Evolutionary conservation across 1,284 basidiomycete species (phyloP).

Genomic region (Malassezia restricta): DNA sequence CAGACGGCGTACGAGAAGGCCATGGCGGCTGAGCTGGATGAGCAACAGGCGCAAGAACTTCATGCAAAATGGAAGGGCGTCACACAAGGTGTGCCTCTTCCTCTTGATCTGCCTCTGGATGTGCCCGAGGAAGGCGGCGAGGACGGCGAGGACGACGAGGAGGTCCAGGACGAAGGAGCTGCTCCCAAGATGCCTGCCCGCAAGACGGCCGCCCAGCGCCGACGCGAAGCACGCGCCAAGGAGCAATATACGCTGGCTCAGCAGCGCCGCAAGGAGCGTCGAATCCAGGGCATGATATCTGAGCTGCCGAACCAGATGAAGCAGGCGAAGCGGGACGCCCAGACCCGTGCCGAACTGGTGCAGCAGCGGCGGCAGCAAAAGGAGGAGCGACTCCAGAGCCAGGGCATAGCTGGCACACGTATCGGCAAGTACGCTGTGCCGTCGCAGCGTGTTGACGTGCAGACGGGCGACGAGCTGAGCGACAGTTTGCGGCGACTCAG

Average conservation of each 20-base stretch:
- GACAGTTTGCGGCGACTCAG: conserved; percentile 75
- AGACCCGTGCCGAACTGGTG: conserved; percentile 13
- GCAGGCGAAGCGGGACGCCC: neutral
- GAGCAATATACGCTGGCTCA: conserved; percentile 14
- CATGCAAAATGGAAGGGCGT: conserved; percentile 7
- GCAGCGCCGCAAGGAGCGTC: conserved; percentile 21
- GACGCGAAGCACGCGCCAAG: conserved; percentile 19
- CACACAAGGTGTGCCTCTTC: conserved; percentile 13
- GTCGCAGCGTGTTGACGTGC: conserved; percentile 54
- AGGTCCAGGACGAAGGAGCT: conserved; percentile 13
- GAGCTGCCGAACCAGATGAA: conserved; percentile 19
- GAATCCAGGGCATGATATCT: conserved; percentile 20
- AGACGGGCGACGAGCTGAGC: conserved; percentile 78
- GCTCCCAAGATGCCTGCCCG: conserved; percentile 19
- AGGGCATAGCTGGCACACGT: conserved; percentile 25
- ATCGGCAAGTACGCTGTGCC: conserved; percentile 27
- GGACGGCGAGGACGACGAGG: neutral
- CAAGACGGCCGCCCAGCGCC: conserved; percentile 26
- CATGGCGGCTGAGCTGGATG: conserved; percentile 53
- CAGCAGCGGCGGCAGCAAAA: conserved; percentile 19
- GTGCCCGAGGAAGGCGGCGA: conserved; percentile 9
- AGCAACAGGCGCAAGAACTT: conserved; percentile 43
- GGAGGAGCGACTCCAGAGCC: conserved; percentile 11
- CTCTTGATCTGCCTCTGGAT: conserved; percentile 24
- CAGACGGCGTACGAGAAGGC: conserved; percentile 60